phyloP scores from a whole-genome alignment of 352 stramenopile species.

The Globisporangium apiculatum region DNA sequence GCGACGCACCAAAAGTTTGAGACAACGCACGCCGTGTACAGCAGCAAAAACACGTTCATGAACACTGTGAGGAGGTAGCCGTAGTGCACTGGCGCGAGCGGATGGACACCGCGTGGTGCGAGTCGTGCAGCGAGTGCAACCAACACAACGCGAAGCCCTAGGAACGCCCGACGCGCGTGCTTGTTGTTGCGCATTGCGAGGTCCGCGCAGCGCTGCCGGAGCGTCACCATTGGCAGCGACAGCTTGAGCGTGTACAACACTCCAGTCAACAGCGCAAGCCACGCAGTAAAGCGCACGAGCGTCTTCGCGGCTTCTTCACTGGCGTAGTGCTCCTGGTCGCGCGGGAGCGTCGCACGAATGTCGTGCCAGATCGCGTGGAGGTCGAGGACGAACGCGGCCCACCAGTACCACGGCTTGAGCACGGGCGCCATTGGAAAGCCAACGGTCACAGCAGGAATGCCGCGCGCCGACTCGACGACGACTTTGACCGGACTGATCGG shows the following conservation, averaged over 20 bases:
- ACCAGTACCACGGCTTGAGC: constrained; percentile 88
- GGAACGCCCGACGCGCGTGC: constrained; percentile 36
- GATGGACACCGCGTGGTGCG: constrained; percentile 55
- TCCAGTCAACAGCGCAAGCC: constrained; percentile 48
- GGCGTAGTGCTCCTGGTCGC: constrained; percentile 60
- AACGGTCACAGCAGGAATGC: constrained; percentile 73
- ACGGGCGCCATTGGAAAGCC: constrained; percentile 84
- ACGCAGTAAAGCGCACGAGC: constrained; percentile 43
- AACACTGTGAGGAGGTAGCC: constrained; percentile 70
- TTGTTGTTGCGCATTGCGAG: constrained; percentile 48
- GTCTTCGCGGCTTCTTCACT: constrained; percentile 66
- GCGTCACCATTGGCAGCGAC: constrained; percentile 44
- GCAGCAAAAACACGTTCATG: constrained; percentile 74
- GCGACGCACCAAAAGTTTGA: constrained; percentile 74
- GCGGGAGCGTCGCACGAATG: constrained; percentile 66
- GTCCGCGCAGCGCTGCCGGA: constrained; percentile 56
- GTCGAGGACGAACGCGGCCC: constrained; percentile 76
- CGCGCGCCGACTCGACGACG: constrained; percentile 72
- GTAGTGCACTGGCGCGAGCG: constrained; percentile 62
- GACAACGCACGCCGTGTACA: constrained; percentile 66
- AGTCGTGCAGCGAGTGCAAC: constrained; percentile 52
- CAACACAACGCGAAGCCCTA: constrained; percentile 48
- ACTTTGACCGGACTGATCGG: constrained; percentile 80
- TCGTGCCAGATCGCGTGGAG: constrained; percentile 81
- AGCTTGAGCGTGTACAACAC: constrained; percentile 59